Evolutionary conservation across 768 basidiomycete genomes (phyloP).

Genomic region (Candolleomyces eurysporus): DNA sequence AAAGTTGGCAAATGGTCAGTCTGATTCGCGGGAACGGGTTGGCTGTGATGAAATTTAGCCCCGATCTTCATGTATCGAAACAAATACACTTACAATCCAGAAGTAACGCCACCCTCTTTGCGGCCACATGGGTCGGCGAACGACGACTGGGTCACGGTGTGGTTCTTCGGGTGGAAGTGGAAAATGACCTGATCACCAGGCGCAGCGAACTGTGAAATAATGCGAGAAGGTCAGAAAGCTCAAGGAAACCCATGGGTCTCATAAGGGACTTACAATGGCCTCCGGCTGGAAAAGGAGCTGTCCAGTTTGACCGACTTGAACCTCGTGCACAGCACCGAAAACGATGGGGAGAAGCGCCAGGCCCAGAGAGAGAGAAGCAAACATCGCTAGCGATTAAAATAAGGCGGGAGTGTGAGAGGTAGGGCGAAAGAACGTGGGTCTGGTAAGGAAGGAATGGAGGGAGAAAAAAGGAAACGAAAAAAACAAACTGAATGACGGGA

Average conservation of each 20-base stretch:
- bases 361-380: constrained; percentile 42
- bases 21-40: constrained; percentile 51
- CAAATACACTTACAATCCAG: constrained; percentile 49
- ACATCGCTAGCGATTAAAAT: constrained; percentile 42
- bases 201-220: constrained; percentile 34
- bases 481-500: constrained; percentile 20
- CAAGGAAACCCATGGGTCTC: background rate
- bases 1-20: constrained; percentile 48
- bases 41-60: constrained; percentile 27
- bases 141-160: constrained; percentile 51
- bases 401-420: constrained; percentile 22
- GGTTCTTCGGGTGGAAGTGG: constrained; percentile 59
- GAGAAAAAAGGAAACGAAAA: constrained; percentile 20
- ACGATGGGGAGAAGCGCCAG: constrained; percentile 50
- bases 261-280: constrained; percentile 42
- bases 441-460: constrained; percentile 13
- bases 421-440: constrained; percentile 25
- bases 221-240: background rate
- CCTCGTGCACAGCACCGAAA: constrained; percentile 47
- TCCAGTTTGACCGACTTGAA: constrained; percentile 49
- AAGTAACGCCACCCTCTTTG: constrained; percentile 51
- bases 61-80: constrained; percentile 4
- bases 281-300: constrained; percentile 45
- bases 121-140: constrained; percentile 53
- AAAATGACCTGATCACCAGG: constrained; percentile 61